Evolutionary conservation across 176 grass and related monocot genomes (phyloP).

Genomic region (Chloris gayana): DNA sequence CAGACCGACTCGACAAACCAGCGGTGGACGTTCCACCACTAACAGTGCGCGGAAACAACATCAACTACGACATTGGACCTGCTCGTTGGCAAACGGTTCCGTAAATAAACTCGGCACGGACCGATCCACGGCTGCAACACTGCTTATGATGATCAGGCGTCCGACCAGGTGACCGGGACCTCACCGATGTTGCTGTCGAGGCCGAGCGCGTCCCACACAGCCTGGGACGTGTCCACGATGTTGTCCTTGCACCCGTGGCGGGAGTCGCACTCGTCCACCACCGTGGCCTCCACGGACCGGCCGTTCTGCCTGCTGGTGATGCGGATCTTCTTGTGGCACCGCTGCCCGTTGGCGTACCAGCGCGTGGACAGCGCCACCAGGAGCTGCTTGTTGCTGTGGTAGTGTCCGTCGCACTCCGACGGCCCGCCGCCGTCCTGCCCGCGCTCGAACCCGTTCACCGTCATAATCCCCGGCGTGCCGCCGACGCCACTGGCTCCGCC

Average conservation of each 20-base stretch:
- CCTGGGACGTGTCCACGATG: slow-evolving; percentile 41
- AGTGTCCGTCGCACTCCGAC: slow-evolving; percentile 27
- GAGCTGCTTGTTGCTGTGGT: slow-evolving; percentile 24
- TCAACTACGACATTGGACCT: too few relatives aligned
- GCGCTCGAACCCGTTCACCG: slow-evolving; percentile 25
- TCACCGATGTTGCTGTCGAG: slow-evolving; percentile 31
- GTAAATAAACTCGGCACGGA: too few relatives aligned
- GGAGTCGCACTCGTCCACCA: slow-evolving; percentile 48
- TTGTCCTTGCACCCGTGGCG: slow-evolving; percentile 19
- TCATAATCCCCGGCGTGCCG: slow-evolving; percentile 4
- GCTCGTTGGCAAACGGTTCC: too few relatives aligned
- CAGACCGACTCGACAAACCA: too few relatives aligned
- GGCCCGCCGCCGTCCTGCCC: slow-evolving; percentile 3
- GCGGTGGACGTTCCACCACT: too few relatives aligned
- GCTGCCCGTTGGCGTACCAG: slow-evolving; percentile 21
- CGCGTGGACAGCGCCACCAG: slow-evolving; percentile 39
- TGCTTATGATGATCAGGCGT: too few relatives aligned
- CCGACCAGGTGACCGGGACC: slow-evolving; percentile 36
- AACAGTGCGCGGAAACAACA: too few relatives aligned
- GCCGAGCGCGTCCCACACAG: slow-evolving; percentile 37
- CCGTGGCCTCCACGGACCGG: slow-evolving; percentile 19
- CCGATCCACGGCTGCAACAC: background rate
- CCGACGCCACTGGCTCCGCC: background rate
- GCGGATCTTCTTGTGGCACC: slow-evolving; percentile 38
- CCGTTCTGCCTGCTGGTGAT: slow-evolving; percentile 11